Conservation (phyloP, 257 asterid species). For the Primulina eburnea region DNA sequence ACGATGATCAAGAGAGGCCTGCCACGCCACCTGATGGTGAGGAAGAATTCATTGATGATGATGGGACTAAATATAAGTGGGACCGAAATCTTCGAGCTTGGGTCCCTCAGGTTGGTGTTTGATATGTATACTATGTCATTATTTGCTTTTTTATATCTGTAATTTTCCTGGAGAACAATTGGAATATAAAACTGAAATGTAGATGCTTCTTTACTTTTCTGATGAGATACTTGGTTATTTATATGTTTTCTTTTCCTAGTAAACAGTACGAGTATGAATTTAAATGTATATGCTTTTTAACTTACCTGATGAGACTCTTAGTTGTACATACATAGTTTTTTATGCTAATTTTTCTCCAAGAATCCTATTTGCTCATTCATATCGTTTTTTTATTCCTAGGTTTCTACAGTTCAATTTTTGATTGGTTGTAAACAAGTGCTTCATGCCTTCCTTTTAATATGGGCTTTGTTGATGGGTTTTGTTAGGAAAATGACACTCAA, state of each 20-base stretch:
- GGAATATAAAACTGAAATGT: background rate
- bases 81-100: conserved; percentile 68
- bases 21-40: conserved; percentile 93
- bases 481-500: conserved; percentile 48
- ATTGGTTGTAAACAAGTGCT: conserved; percentile 12
- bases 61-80: conserved; percentile 93
- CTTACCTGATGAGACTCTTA: background rate
- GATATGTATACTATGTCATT: conserved; percentile 9
- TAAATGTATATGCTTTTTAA: background rate
- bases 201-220: background rate
- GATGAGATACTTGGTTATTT: background rate
- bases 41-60: conserved; percentile 93
- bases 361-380: background rate
- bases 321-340: conserved; percentile 4
- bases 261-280: background rate
- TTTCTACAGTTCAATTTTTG: background rate
- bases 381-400: conserved; percentile 5
- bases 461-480: conserved; percentile 21
- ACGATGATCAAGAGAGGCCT: conserved; percentile 72
- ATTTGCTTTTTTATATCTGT: conserved; percentile 10
- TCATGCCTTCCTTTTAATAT: conserved; percentile 16
- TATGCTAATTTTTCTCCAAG: background rate
- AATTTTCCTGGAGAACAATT: background rate
- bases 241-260: conserved; percentile 1
- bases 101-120: conserved; percentile 86